Base-by-base conservation (phyloP, 1,284 basidiomycete species). In the Dichomitus squalens region DNA sequence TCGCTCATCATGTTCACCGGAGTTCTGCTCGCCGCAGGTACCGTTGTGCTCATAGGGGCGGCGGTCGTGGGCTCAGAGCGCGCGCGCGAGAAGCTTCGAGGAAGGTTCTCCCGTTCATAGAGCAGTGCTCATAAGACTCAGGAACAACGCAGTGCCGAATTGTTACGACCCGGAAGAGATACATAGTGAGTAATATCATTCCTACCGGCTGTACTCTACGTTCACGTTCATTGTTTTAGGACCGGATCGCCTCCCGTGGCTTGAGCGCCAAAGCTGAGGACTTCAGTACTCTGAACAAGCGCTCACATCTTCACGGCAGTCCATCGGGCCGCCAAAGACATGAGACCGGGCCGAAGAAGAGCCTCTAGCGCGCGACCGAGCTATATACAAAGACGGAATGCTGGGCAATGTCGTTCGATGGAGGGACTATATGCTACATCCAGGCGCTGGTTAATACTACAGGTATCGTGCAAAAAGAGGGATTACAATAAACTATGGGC, bases 31-130 rank as follows among this genome's bases (percentile, higher is more conserved):
- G 56, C 61, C 16, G 61, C 49, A 14, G 64, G 62, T 20, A 65
- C 61, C 3, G 21, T 56, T 8, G 49, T 47, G 14, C 49, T 57
- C 7, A 36, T 43, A 9, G 43, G 34, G 4, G 43, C 43, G 16
- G 52, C 52, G 21, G 20, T 88, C 43, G 94, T 92, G 9, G 39
- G 39, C 20, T 21, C 11, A 7, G 38, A 12, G 39, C 11, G 39
- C 20, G 2, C n/a, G 35, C 14, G 35, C 35, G 35, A 36, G 35
- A 36, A 20, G 41, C 53, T 3, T 51, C 58, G 4, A 47, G 33
- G 33, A 56, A 55, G 51, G 40, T 53, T 3, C 41, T 58, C 29
- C 46, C 25, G 36, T 23, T 53, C 20, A 41, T 47, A 43, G 57
- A 46, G 4, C 36, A 38, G 18, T n/a, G 7, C 3, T 20, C 16